These are phyloP conservation scores for Corymbia maculata DNA, from an alignment of 345 rosid species.

Conservation along the genomic window DNA sequence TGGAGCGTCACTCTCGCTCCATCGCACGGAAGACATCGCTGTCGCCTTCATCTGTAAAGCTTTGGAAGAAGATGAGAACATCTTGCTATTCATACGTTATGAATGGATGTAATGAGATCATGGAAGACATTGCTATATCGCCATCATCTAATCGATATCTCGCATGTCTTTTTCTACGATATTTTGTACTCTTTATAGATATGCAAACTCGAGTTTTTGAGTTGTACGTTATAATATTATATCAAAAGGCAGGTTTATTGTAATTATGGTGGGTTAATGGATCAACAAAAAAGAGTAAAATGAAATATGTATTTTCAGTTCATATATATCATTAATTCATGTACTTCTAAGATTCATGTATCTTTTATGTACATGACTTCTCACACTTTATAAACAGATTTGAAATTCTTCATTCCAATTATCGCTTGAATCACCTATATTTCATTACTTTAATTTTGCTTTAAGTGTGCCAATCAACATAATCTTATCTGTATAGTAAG, in stretches of 20 bases:
- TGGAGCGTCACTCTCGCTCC: not conserved
- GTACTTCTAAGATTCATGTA: not conserved
- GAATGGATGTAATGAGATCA: not conserved
- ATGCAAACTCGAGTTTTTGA: not conserved
- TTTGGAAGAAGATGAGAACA: not conserved
- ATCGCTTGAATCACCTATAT: no score
- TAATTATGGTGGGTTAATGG: no score
- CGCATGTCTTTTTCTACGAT: rapidly evolving
- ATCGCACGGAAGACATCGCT: not conserved
- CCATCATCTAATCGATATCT: no score
- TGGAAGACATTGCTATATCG: not conserved
- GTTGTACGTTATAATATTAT: no score
- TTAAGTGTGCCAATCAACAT: rapidly evolving
- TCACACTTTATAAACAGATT: not conserved
- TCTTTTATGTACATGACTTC: not conserved
- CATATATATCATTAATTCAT: not conserved
- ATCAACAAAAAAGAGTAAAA: no score
- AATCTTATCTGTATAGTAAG: rapidly evolving
- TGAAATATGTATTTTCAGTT: not conserved
- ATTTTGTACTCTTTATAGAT: not conserved
- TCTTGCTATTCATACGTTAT: not conserved
- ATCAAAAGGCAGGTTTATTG: rapidly evolving
- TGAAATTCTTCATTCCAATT: not conserved
- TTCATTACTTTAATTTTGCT: not conserved
- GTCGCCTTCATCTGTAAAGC: not conserved